Percentiles rank a stretch among this genome's conserved stretches.
Conservation (phyloP, 495 filamentous ascomycete genomes). For the Xylaria flabelliformis region DNA sequence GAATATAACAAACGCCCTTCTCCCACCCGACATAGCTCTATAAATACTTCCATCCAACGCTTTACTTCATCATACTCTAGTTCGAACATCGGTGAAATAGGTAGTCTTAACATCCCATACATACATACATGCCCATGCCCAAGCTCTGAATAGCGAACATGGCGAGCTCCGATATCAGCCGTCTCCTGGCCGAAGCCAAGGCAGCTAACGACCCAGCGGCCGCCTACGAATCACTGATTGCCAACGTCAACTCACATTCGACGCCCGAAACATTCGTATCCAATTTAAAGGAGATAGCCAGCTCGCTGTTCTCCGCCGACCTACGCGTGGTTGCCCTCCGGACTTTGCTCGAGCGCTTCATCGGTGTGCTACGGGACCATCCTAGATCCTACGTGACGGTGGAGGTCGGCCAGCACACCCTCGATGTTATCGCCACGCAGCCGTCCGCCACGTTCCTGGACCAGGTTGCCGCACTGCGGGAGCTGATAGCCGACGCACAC, state of each 20-base stretch:
- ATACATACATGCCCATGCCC: neutral
- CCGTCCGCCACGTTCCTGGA: constrained; percentile 74
- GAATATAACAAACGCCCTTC: neutral
- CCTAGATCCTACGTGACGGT: constrained; percentile 66
- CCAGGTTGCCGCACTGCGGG: constrained; percentile 81
- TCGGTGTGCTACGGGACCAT: constrained; percentile 63
- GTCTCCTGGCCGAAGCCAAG: constrained; percentile 61
- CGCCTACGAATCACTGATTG: constrained; percentile 71
- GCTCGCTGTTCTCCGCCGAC: constrained; percentile 67
- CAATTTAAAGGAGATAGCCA: constrained; percentile 72
- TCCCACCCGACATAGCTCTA: neutral
- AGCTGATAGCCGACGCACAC: constrained; percentile 82
- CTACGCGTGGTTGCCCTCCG: constrained; percentile 79
- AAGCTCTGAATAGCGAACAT: neutral
- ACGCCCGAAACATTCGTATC: constrained; percentile 60
- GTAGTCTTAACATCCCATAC: neutral
- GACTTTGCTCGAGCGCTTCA: constrained; percentile 71
- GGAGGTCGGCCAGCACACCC: constrained; percentile 70
- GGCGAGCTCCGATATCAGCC: constrained; percentile 37
- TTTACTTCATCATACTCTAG: neutral
- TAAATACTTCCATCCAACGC: neutral
- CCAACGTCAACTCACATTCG: constrained; percentile 63
- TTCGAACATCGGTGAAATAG: neutral
- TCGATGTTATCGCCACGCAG: constrained; percentile 64
- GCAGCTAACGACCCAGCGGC: constrained; percentile 61